Base-by-base conservation (phyloP, 1,139 yeast genomes). In the Oligophagozyma castellii region DNA sequence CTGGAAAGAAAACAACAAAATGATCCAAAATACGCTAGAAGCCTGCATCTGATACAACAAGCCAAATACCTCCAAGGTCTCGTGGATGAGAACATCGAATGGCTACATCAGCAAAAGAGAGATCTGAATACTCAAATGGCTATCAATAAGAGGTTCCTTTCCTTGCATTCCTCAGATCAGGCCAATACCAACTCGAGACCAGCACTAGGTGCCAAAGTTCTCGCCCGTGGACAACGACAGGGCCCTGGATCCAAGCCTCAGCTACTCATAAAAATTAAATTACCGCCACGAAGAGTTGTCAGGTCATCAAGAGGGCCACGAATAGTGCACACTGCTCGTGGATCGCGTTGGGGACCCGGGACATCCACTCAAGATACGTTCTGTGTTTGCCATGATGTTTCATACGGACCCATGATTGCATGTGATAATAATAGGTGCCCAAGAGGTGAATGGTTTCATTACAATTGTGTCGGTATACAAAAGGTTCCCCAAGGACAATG, bases 391-490 rank as follows among this genome's bases (percentile, higher is more conserved):
- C 81, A 78, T 43, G 70, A 81, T 38, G 84, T 78, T 0, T 78
- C 93, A 1, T 79, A 75, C 56, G 94, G 94, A 8, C 81, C 80
- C 40, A 83, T 83, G 94, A 74, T 83, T 53, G 94, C 93, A 0
- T 83, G 95, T 53, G 95, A 83, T 50, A 78, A 78, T 44, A 73
- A 70, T 12, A 73, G 73, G 39, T 83, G 94, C 58, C 69, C 73
- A 39, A 73, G 63, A 41, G 6, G 5, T 10, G 94, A 81, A 51
- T 83, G 95, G 95, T 83, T 81, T 52, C 79, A 72, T 46, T 70
- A 68, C 42, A 68, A 60, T 21, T 83, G 95, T 59, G 93, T 83
- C 29, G 93, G 93, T 2, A 65, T 83, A 38, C 69, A 69, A 29
- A 73, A 76, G 37, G 80, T 86, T 2, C 95, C 95, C 5, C 30